A percentile compares a stretch with the other conserved stretches of the same genome.
Evolutionary conservation across 495 filamentous ascomycete species (phyloP).

Genomic region (Aspergillus nidulans): DNA sequence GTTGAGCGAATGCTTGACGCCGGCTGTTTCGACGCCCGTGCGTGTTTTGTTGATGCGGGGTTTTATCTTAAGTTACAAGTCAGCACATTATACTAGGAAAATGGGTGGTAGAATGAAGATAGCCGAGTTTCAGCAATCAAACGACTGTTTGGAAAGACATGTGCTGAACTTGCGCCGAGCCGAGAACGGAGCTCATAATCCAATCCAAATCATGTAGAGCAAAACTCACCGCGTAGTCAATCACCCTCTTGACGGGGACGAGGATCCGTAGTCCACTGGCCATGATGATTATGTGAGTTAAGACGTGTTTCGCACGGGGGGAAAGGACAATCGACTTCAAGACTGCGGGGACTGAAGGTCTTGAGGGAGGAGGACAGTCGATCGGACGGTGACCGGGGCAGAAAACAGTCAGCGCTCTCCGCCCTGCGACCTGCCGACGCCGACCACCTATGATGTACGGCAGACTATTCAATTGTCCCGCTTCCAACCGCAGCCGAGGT

Average conservation of each 20-base stretch:
- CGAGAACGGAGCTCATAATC: constrained; percentile 22
- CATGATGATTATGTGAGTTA: constrained; percentile 49
- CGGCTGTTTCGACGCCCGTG: constrained; percentile 85
- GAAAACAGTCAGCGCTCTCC: constrained; percentile 12
- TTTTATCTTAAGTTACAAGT: constrained; percentile 71
- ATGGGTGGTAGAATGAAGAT: background rate
- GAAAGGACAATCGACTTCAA: background rate
- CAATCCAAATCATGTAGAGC: too few relatives aligned
- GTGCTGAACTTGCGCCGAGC: constrained; percentile 18
- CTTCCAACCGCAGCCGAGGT: constrained; percentile 34
- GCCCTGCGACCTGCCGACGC: background rate
- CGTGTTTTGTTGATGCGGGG: constrained; percentile 94
- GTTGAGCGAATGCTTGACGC: constrained; percentile 97
- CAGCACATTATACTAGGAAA: background rate
- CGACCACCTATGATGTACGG: too few relatives aligned
- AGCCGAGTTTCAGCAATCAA: background rate
- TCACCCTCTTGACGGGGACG: constrained; percentile 94
- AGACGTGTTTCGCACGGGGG: background rate
- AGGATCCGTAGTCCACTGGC: constrained; percentile 78
- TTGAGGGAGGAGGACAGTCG: constrained; percentile 12
- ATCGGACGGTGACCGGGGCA: constrained; percentile 15
- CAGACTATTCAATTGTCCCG: constrained; percentile 16
- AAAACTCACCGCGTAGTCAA: constrained; percentile 90
- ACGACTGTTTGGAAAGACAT: background rate
- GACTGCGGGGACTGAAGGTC: constrained; percentile 6